phyloP scores from a whole-genome alignment of 306 rosid genomes.

The Rosa rugosa region DNA sequence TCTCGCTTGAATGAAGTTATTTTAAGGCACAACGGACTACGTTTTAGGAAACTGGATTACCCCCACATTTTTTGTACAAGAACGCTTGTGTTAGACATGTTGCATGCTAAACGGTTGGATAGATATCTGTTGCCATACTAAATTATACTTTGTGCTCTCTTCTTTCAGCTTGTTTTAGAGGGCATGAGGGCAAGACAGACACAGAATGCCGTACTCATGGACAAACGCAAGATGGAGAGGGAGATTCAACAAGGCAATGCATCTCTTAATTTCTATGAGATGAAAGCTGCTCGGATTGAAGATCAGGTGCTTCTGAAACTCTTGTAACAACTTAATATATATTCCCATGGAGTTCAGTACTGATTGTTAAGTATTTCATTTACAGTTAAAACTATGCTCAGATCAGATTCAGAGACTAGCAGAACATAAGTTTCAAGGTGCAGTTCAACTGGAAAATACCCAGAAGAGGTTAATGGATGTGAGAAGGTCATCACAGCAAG shows the following conservation, averaged over 20 bases:
- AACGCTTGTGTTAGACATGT: background rate
- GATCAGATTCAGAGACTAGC: constrained; percentile 61
- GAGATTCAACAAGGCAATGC: constrained; percentile 70
- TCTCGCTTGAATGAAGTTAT: background rate
- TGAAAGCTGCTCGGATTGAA: constrained; percentile 68
- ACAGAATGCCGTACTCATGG: constrained; percentile 60
- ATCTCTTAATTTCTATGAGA: constrained; percentile 62
- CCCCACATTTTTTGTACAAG: background rate
- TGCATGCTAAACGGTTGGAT: background rate
- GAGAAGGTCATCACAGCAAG: constrained; percentile 61
- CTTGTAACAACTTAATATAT: background rate
- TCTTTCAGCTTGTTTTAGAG: constrained; percentile 87
- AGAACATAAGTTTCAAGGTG: constrained; percentile 57
- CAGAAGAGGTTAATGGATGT: constrained; percentile 66
- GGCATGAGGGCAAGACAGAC: constrained; percentile 69
- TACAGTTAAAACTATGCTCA: constrained; percentile 72
- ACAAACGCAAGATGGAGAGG: constrained; percentile 55
- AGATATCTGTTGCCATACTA: background rate
- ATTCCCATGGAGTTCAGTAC: background rate
- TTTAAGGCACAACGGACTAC: background rate
- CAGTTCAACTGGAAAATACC: constrained; percentile 51
- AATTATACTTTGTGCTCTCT: constrained; percentile 4
- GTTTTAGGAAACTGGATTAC: background rate
- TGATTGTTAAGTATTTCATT: constrained; percentile 25
- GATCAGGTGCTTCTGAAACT: constrained; percentile 66